These are phyloP conservation scores for Triangularia setosa DNA, from an alignment of 2,329 filamentous ascomycete species.

Conservation along the genomic window DNA sequence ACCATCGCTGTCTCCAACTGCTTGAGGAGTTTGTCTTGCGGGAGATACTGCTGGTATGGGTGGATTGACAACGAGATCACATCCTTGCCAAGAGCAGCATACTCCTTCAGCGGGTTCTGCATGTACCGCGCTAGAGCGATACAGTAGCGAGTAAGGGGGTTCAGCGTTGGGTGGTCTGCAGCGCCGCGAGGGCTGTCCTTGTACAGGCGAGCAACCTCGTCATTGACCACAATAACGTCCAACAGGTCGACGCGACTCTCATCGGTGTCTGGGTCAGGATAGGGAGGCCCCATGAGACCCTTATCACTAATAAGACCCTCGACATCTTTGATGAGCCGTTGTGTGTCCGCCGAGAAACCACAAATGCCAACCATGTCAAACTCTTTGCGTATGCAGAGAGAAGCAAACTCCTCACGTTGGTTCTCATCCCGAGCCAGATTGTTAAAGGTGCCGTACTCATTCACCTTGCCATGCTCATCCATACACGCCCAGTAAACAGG, in stretches of 20 bases:
- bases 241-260: slow-evolving; percentile 74
- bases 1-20: slow-evolving; percentile 95
- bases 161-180: slow-evolving; percentile 75
- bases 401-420: slow-evolving; percentile 67
- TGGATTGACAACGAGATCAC: slow-evolving; percentile 85
- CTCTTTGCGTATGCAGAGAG: slow-evolving; percentile 72
- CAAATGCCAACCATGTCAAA: slow-evolving; percentile 89
- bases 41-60: slow-evolving; percentile 81
- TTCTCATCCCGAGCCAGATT: slow-evolving; percentile 70
- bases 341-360: slow-evolving; percentile 82
- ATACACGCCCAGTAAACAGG: slow-evolving; percentile 89
- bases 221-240: slow-evolving; percentile 88
- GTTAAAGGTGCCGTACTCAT: slow-evolving; percentile 83
- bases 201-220: slow-evolving; percentile 95
- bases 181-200: slow-evolving; percentile 80
- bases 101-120: slow-evolving; percentile 94
- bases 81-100: slow-evolving; percentile 86
- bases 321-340: slow-evolving; percentile 77
- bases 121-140: slow-evolving; percentile 85
- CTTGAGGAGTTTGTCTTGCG: slow-evolving; percentile 80
- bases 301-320: slow-evolving; percentile 74
- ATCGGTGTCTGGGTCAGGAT: slow-evolving; percentile 71
- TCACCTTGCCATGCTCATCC: slow-evolving; percentile 83
- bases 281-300: slow-evolving; percentile 74
- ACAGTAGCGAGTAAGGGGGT: slow-evolving; percentile 80